These are phyloP conservation scores for Arthroderma uncinatum DNA, from an alignment of 2,329 filamentous ascomycete genomes.

Conservation along the genomic window DNA sequence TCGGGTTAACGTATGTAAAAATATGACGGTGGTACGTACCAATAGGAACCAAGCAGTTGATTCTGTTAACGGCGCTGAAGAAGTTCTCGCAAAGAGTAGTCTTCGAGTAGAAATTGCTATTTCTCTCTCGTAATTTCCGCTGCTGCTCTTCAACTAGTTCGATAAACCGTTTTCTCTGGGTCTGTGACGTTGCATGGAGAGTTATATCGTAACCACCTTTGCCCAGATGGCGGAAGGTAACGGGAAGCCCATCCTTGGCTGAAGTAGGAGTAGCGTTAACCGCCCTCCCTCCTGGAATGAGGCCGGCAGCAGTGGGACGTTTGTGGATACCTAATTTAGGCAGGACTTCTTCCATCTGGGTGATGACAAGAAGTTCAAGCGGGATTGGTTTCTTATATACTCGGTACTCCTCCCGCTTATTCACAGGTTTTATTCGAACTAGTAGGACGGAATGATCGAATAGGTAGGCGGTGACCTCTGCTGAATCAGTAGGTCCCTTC, in stretches of 20 bases:
- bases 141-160: constrained; percentile 90
- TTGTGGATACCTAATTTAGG: constrained; percentile 70
- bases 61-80: constrained; percentile 76
- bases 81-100: constrained; percentile 69
- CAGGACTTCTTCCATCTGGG: constrained; percentile 94
- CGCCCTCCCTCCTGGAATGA: constrained; percentile 54
- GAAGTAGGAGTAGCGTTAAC: constrained; percentile 38
- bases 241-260: constrained; percentile 71
- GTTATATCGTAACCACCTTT: constrained; percentile 92
- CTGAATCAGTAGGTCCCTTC: constrained; percentile 76
- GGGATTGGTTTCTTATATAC: constrained; percentile 94
- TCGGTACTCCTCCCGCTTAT: constrained; percentile 88
- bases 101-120: constrained; percentile 59
- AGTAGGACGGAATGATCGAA: constrained; percentile 93
- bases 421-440: constrained; percentile 79
- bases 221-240: constrained; percentile 91
- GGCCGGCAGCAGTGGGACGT: constrained; percentile 66
- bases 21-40: constrained; percentile 44
- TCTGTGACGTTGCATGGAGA: constrained; percentile 73
- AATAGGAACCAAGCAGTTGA: constrained; percentile 90
- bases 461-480: constrained; percentile 86
- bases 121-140: constrained; percentile 63
- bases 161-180: constrained; percentile 89
- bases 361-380: constrained; percentile 80
- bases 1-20: neutral